Evolutionary conservation across 2,329 filamentous ascomycete genomes (phyloP).

Genomic region (Penicillium verrucosum): DNA sequence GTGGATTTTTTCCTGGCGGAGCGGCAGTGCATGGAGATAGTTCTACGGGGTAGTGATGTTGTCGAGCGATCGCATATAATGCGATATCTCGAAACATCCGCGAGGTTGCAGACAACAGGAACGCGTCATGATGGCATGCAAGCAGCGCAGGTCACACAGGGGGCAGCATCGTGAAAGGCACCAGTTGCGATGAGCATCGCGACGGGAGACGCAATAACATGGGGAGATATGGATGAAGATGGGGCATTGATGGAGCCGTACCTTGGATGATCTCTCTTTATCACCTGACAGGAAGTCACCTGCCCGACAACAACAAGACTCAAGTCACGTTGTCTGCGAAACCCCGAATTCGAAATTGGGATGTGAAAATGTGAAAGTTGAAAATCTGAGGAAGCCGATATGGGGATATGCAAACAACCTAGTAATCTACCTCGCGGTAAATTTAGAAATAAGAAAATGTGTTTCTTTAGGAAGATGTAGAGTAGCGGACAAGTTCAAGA

Average conservation of each 20-base stretch:
- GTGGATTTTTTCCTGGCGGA: neutral
- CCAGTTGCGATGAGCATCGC: conserved; percentile 11
- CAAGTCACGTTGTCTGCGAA: conserved; percentile 30
- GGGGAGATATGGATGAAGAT: conserved; percentile 16
- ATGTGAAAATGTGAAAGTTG: conserved; percentile 22
- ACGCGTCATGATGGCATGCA: conserved; percentile 29
- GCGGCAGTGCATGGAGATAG: neutral
- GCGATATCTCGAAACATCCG: neutral
- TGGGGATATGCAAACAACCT: conserved; percentile 16
- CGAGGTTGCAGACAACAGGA: conserved; percentile 16
- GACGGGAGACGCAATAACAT: conserved; percentile 15
- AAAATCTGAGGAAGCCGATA: neutral
- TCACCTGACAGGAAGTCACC: conserved; percentile 47
- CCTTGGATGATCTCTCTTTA: conserved; percentile 40
- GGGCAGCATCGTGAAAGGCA: conserved; percentile 15
- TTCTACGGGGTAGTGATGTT: neutral
- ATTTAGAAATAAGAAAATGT: conserved; percentile 32
- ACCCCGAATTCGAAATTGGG: conserved; percentile 27
- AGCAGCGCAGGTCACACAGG: conserved; percentile 26
- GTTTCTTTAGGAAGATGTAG: conserved; percentile 29
- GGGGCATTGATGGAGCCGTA: conserved; percentile 26
- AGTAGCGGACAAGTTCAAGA: conserved; percentile 34
- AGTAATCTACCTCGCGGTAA: conserved; percentile 20
- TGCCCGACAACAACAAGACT: conserved; percentile 39
- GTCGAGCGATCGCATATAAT: neutral